phyloP scores from a whole-genome alignment of 129 eudicot genomes.

The Tanacetum coccineum region DNA sequence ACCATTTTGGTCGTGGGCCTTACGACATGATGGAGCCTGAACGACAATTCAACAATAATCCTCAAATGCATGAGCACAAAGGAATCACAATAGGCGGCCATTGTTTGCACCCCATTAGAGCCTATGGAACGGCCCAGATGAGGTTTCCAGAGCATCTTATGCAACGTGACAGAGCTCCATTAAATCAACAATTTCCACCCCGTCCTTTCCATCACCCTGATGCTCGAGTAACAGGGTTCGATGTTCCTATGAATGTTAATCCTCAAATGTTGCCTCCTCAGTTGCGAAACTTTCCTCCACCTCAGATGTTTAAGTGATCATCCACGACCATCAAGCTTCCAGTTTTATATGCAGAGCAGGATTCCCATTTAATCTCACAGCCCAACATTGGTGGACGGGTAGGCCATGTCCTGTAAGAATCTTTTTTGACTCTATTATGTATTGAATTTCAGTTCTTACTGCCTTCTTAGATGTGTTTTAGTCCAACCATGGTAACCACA shows the following conservation, averaged over 20 bases:
- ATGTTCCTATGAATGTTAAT: conserved; percentile 54
- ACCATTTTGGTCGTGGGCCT: conserved; percentile 43
- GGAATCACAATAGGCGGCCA: conserved; percentile 52
- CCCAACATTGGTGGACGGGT: no score
- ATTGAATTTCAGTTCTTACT: no score
- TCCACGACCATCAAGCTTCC: background rate
- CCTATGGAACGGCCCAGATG: conserved; percentile 57
- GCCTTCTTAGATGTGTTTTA: no score
- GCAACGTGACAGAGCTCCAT: no score
- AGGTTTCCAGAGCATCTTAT: conserved; percentile 52
- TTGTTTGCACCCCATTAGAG: conserved; percentile 49
- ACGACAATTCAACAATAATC: conserved; percentile 38
- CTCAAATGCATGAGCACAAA: conserved; percentile 42
- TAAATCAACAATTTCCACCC: conserved; percentile 50
- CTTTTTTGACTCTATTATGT: background rate
- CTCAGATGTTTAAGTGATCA: conserved; percentile 46
- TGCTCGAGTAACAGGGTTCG: conserved; percentile 57
- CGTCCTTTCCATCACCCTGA: conserved; percentile 54
- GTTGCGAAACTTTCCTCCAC: conserved; percentile 58
- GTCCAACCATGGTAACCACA: no score
- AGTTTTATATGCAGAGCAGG: no score
- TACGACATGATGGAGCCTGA: conserved; percentile 46
- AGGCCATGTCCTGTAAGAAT: conserved; percentile 26
- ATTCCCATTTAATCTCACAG: no score
- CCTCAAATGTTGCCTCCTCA: conserved; percentile 71